Evolutionary conservation across 306 rosid genomes (phyloP), one percentile per base, ranked within the genome.

Genomic region (Citrullus colocynthis): DNA sequence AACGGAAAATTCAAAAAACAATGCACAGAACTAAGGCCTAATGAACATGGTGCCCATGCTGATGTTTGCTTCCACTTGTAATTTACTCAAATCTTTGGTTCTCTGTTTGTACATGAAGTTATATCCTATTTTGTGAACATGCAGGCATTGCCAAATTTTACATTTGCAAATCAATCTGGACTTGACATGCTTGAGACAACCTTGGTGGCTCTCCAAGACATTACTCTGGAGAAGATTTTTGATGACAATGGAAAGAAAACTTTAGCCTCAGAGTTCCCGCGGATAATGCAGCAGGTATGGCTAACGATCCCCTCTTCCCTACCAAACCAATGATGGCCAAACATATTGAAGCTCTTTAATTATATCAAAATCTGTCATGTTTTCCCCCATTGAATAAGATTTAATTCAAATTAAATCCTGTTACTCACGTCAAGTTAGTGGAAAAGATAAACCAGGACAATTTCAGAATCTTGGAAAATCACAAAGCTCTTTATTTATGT

Each of bases 171-270:
- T 86, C 99, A 95, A 85, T 92, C 97, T 58, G 99, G 97, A 78
- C 97, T 95, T 42, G 99, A 95, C 88, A 89, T 95, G 99, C 97
- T 95, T 9, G 99, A 95, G 81, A 95, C 99, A 39, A 95, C 99
- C 36, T 82, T 92, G 85, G 86, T 92, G 76, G 97, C 99, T 15
- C 97, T 95, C 85, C 97, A 95, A 87, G 97, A 91, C 87, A 92
- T 95, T 45, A 88, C 97, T 9, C 84, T 92, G 58, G 99, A 95
- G 80, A 95, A 88, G 83, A 91, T 95, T 13, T 92, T 95, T 41
- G 97, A 95, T 60, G 99, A 95, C 75, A 95, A 86, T 54, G 99
- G 99, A 84, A 95, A 88, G 91, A 95, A 95, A 87, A 86, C 84
- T 2, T 79, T 95, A 2, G 91, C 84, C 87, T 79, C 97, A 8